Base-by-base conservation (phyloP, 2,329 filamentous ascomycete species). In the Trichoderma gracile region DNA sequence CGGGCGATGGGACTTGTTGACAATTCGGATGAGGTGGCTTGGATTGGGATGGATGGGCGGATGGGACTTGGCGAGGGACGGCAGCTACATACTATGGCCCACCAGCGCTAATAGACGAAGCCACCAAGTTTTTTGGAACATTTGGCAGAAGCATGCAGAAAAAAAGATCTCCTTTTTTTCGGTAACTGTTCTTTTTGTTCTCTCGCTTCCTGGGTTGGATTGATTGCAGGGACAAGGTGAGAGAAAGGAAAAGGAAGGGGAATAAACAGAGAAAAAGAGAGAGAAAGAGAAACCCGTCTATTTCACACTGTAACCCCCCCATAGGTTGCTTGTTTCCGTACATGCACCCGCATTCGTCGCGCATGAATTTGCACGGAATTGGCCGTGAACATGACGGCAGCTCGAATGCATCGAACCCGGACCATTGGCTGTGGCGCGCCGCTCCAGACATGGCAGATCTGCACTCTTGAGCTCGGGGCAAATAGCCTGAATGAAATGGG, bases 321-420 rank as follows among this genome's bases (percentile, higher is more conserved):
- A 12, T 8, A 38, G 33, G 33, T 38, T 38, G 33, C 30, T 21
- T 54, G n/a, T 27, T 27, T 19, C 21, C 21, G 17, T 10, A 5
- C 46, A 12, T 42, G 25, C 17, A 23, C 40, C 58, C 58, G 58
- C 38, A 62, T 62, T 62, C 58, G 58, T 62, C 40, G n/a, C 21
- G 25, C 14, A 33, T 43, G 53, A 19, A 38, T 55, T 40, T 42
- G 46, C 38, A 49, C 30, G 30, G 57, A 52, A 30, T 42, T 62
- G 38, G 58, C 58, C 12, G 14, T 14, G 45, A 47, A 23, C 43
- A 50, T n/a, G 49, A 40, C 25, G 33, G n/a, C 58, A 21, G 49
- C 38, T 46, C n/a, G 15, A 54, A 33, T 38, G 58, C 40, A 46
- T 47, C 56, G 14, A 10, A 10, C 33, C 33, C 33, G 3, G 33